phyloP scores from a whole-genome alignment of 2,329 filamentous ascomycete genomes.

The Exophiala oligosperma region DNA sequence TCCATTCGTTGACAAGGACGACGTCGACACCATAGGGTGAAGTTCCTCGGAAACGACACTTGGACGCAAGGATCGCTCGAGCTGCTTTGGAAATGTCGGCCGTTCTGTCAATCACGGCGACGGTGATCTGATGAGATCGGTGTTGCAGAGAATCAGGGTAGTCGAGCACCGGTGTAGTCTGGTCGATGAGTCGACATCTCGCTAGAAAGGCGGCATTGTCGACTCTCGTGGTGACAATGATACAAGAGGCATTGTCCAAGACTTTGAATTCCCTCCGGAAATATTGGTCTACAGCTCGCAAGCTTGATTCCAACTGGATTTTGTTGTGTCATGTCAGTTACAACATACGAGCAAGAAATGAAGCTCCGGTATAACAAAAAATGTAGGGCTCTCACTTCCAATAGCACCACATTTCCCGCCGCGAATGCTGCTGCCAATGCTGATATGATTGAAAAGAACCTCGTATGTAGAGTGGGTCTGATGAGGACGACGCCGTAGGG shows the following conservation, averaged over 20 bases:
- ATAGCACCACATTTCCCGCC: neutral
- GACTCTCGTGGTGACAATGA: neutral
- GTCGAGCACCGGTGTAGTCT: neutral
- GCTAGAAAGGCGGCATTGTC: neutral
- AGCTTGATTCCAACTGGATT: neutral
- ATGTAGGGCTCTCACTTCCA: neutral
- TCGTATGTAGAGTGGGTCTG: neutral
- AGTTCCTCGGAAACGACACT: neutral
- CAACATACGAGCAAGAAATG: too few relatives aligned
- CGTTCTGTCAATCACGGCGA: neutral
- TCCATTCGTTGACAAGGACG: conserved; percentile 1
- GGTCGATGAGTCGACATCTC: neutral
- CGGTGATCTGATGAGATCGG: neutral
- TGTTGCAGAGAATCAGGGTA: neutral
- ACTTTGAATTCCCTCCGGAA: neutral
- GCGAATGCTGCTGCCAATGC: neutral
- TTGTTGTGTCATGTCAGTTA: neutral
- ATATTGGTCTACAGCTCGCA: neutral
- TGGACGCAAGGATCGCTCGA: neutral
- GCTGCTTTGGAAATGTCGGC: neutral
- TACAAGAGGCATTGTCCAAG: neutral
- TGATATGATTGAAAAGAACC: neutral
- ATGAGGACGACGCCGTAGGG: neutral
- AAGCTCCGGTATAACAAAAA: too few relatives aligned
- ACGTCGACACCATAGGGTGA: neutral